phyloP scores from a whole-genome alignment of 345 rosid species.

The Rubroshorea leprosula region DNA sequence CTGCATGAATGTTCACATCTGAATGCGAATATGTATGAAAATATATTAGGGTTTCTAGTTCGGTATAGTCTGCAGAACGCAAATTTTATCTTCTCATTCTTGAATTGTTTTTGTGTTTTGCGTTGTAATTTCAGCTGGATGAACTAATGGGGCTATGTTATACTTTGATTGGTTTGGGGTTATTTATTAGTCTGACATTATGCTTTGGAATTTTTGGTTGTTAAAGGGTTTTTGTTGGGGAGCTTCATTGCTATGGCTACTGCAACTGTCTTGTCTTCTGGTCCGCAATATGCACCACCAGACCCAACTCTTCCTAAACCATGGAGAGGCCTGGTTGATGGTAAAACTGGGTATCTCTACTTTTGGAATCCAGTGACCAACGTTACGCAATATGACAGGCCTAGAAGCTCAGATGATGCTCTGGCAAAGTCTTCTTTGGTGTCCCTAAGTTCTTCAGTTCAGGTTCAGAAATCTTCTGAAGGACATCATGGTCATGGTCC shows the following conservation, averaged over 20 bases:
- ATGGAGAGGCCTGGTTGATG: slow-evolving; percentile 95
- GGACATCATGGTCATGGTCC: slow-evolving; percentile 36
- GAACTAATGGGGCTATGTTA: too few relatives aligned
- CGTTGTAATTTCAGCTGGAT: background rate
- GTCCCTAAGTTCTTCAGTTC: slow-evolving; percentile 53
- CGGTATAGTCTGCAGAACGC: background rate
- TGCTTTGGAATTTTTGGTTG: background rate
- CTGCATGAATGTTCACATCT: background rate
- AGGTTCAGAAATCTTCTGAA: slow-evolving; percentile 30
- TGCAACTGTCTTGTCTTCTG: slow-evolving; percentile 31
- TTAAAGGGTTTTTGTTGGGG: background rate
- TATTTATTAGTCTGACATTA: background rate
- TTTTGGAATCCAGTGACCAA: slow-evolving; percentile 98
- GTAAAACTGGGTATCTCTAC: slow-evolving; percentile 82
- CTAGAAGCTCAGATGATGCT: slow-evolving; percentile 26
- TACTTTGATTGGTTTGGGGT: too few relatives aligned
- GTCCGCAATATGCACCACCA: slow-evolving; percentile 78
- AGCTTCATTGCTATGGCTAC: slow-evolving; percentile 40
- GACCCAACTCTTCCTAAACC: slow-evolving; percentile 96
- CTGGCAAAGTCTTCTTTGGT: slow-evolving; percentile 29
- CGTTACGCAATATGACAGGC: slow-evolving; percentile 90
- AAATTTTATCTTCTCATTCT: background rate
- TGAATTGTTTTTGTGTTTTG: background rate
- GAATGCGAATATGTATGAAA: background rate
- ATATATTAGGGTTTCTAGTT: background rate